These are phyloP conservation scores for Aspergillus eucalypticola DNA, from an alignment of 2,329 filamentous ascomycete genomes.

Conservation along the genomic window DNA sequence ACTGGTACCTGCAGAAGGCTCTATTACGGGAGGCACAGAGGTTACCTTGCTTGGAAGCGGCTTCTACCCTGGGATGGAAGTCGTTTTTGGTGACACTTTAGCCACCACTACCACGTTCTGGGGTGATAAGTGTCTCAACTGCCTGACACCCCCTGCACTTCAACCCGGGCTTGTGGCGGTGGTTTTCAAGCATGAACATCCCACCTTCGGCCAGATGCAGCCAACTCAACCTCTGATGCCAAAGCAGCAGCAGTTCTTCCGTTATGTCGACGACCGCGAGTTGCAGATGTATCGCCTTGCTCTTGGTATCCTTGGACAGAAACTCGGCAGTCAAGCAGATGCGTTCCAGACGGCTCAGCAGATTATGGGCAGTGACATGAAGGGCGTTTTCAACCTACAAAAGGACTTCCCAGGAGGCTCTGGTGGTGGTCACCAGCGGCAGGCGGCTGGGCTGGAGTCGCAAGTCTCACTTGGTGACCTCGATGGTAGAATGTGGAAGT, in stretches of 20 bases:
- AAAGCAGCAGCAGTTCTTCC: conserved; percentile 62
- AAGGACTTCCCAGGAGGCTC: conserved; percentile 45
- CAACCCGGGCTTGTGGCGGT: conserved; percentile 70
- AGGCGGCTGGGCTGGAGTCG: conserved; percentile 45
- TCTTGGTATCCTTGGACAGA: conserved; percentile 49
- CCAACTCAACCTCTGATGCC: conserved; percentile 46
- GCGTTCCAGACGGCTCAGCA: conserved; percentile 51
- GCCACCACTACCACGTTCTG: conserved; percentile 76
- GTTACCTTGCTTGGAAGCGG: conserved; percentile 80
- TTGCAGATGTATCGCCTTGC: conserved; percentile 49
- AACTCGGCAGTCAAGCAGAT: conserved; percentile 49
- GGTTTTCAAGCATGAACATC: conserved; percentile 61
- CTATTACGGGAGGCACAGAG: conserved; percentile 80
- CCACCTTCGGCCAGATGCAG: conserved; percentile 50
- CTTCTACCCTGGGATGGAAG: conserved; percentile 76
- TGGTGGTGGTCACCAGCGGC: conserved; percentile 46
- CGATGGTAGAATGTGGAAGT: conserved; percentile 69
- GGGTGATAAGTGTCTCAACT: conserved; percentile 78
- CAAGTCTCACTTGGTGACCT: conserved; percentile 54
- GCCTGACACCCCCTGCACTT: conserved; percentile 70
- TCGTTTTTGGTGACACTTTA: conserved; percentile 75
- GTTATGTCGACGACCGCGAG: conserved; percentile 61
- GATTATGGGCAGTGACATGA: conserved; percentile 48
- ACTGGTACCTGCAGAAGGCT: conserved; percentile 79
- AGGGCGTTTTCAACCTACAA: conserved; percentile 50